These are phyloP conservation scores for Russula compacta DNA, from an alignment of 768 basidiomycete genomes.

Conservation along the genomic window DNA sequence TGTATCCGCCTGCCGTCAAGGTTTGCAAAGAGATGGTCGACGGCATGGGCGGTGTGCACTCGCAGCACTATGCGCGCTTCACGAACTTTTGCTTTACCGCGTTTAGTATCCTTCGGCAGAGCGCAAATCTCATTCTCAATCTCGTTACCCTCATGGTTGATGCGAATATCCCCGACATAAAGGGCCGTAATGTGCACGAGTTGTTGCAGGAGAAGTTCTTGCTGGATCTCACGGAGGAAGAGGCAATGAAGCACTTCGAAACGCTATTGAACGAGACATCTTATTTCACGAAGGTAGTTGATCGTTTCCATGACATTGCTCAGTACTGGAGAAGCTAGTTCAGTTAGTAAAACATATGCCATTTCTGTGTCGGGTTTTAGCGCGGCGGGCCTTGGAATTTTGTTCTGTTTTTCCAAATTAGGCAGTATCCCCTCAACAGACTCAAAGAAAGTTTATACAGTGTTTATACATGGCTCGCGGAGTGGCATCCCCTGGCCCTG, in stretches of 20 bases:
- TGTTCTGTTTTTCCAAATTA: background rate
- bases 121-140: slow-evolving; percentile 94
- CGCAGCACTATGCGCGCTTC: slow-evolving; percentile 93
- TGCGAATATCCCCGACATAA: slow-evolving; percentile 96
- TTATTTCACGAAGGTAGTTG: slow-evolving; percentile 86
- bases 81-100: slow-evolving; percentile 97
- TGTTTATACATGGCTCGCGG: background rate
- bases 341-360: background rate
- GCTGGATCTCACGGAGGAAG: slow-evolving; percentile 88
- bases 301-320: slow-evolving; percentile 86
- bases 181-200: slow-evolving; percentile 76
- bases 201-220: slow-evolving; percentile 97
- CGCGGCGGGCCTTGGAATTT: background rate
- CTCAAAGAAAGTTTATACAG: background rate
- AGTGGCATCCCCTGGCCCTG: slow-evolving; percentile 30
- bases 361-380: background rate
- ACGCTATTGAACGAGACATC: slow-evolving; percentile 88
- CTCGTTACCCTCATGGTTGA: slow-evolving; percentile 96
- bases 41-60: slow-evolving; percentile 96
- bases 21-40: slow-evolving; percentile 99
- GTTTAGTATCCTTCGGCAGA: slow-evolving; percentile 92
- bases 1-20: slow-evolving; percentile 95
- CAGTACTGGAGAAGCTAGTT: slow-evolving; percentile 76
- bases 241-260: slow-evolving; percentile 97
- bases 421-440: background rate